Evolutionary conservation across 2,329 filamentous ascomycete genomes (phyloP).

Genomic region (Fusarium pseudograminearum): DNA sequence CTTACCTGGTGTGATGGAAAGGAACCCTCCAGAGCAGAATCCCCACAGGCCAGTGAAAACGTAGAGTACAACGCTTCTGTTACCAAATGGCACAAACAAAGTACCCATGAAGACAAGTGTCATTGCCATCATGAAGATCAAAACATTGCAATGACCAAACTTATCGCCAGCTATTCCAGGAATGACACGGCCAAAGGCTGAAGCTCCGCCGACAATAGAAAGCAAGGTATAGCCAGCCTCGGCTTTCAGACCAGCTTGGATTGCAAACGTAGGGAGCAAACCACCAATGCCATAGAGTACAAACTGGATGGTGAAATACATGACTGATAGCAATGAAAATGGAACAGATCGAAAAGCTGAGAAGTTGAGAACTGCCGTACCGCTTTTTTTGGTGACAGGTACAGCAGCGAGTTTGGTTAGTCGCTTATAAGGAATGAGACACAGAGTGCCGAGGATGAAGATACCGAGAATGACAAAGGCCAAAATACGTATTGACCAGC

Average conservation of each 20-base stretch:
- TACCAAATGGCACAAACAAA: constrained; percentile 5
- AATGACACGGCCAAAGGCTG: neutral
- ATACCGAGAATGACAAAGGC: constrained; percentile 15
- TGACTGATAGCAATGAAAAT: constrained; percentile 4
- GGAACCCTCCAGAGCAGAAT: neutral
- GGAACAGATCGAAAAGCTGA: constrained; percentile 12
- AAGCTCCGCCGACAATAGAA: constrained; percentile 11
- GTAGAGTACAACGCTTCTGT: neutral
- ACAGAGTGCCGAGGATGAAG: neutral
- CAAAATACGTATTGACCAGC: constrained; percentile 7
- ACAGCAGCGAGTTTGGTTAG: neutral
- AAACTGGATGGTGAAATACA: constrained; percentile 8
- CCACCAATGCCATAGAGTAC: constrained; percentile 20
- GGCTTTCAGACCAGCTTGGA: constrained; percentile 2
- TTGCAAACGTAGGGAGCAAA: constrained; percentile 7
- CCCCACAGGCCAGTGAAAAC: constrained; percentile 13
- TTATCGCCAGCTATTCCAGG: neutral
- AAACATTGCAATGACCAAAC: constrained; percentile 12
- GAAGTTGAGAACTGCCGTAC: constrained; percentile 7
- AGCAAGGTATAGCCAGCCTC: constrained; percentile 5
- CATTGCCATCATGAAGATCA: constrained; percentile 12
- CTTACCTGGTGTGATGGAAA: constrained; percentile 12
- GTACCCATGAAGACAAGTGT: constrained; percentile 11
- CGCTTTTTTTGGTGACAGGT: neutral
- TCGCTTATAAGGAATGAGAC: constrained; percentile 12